A percentile compares a stretch with the other conserved stretches of the same genome.
phyloP scores from a whole-genome alignment of 208 protist genomes.

The Trypanosoma melophagium region DNA sequence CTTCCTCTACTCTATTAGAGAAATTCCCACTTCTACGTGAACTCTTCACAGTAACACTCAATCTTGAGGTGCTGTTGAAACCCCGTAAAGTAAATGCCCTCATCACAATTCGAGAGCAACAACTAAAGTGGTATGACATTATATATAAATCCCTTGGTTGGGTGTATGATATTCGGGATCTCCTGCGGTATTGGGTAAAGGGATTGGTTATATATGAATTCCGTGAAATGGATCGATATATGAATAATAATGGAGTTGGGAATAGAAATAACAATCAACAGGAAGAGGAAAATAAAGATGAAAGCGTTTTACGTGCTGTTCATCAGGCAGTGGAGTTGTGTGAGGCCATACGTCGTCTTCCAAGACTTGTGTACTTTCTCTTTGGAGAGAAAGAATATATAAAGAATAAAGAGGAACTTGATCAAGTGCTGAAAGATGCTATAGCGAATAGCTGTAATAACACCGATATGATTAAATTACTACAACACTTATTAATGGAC shows the following conservation, averaged over 20 bases:
- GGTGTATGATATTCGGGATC: slow-evolving; percentile 6
- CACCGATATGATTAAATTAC: not conserved
- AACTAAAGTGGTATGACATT: slow-evolving; percentile 19
- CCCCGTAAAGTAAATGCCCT: not conserved
- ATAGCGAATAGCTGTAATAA: not conserved
- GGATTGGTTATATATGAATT: slow-evolving; percentile 20
- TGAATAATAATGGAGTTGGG: not conserved
- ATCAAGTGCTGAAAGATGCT: not conserved
- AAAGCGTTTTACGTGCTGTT: slow-evolving; percentile 4
- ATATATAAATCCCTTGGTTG: slow-evolving; percentile 1
- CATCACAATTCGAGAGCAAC: not conserved
- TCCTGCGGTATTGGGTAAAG: slow-evolving; percentile 22
- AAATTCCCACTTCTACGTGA: slow-evolving; percentile 12
- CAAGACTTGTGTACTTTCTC: slow-evolving; percentile 12
- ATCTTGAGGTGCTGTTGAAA: slow-evolving; percentile 7
- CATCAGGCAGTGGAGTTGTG: slow-evolving; percentile 18
- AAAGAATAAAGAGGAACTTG: not conserved
- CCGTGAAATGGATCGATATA: slow-evolving; percentile 2
- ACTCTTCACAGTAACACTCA: slow-evolving; percentile 22
- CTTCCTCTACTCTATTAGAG: slow-evolving; percentile 1
- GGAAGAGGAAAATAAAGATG: not conserved
- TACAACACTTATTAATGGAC: slow-evolving; percentile 5
- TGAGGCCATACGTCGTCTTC: slow-evolving; percentile 13
- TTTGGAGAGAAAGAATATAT: not conserved
- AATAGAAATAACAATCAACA: not conserved